Percentiles rank a stretch among this genome's conserved stretches.
These are phyloP conservation scores for Henckelia pumila DNA, from an alignment of 257 asterid species.

Conservation along the genomic window DNA sequence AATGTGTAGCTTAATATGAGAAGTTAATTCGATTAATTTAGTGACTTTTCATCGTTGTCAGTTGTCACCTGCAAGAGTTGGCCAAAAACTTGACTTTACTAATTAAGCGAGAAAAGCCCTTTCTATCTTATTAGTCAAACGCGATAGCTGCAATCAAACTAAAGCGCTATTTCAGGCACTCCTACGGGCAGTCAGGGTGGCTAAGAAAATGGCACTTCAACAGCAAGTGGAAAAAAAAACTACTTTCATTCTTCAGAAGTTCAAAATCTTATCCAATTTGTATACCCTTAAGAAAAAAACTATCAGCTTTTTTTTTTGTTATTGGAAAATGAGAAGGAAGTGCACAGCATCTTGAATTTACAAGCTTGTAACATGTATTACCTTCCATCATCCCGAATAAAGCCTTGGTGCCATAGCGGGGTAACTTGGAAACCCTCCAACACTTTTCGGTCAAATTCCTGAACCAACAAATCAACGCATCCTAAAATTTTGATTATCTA, in stretches of 20 bases:
- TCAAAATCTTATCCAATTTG: neutral
- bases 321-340: too few relatives aligned
- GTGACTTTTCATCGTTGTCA: too few relatives aligned
- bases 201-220: too few relatives aligned
- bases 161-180: neutral
- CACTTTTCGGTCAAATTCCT: slow-evolving; percentile 81
- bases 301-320: too few relatives aligned
- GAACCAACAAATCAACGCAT: slow-evolving; percentile 26
- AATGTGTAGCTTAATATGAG: neutral
- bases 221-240: too few relatives aligned
- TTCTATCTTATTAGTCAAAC: too few relatives aligned
- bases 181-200: neutral
- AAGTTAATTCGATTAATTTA: too few relatives aligned
- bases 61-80: too few relatives aligned
- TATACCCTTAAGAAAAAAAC: slow-evolving; percentile 4
- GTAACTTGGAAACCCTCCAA: slow-evolving; percentile 92
- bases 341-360: slow-evolving; percentile 10
- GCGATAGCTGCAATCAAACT: too few relatives aligned
- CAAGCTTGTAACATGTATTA: slow-evolving; percentile 24
- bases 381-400: slow-evolving; percentile 85
- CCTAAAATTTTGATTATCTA: slow-evolving; percentile 5
- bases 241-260: neutral
- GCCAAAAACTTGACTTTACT: too few relatives aligned
- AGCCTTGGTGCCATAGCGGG: slow-evolving; percentile 96
- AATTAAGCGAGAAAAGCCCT: too few relatives aligned